These are phyloP conservation scores for Colletotrichum neosansevieriae DNA, from an alignment of 2,329 filamentous ascomycete genomes.

Conservation along the genomic window DNA sequence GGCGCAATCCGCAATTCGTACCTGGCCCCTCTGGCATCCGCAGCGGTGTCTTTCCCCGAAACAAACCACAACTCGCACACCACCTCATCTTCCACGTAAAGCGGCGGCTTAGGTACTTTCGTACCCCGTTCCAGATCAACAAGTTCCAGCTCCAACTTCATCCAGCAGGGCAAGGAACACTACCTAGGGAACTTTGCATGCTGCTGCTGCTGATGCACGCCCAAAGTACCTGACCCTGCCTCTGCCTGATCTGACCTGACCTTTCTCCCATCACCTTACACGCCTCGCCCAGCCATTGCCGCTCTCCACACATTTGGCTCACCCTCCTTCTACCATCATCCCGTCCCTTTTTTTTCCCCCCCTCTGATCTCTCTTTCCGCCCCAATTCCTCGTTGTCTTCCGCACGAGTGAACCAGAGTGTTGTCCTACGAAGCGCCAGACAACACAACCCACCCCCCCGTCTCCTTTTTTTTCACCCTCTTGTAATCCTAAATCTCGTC, in stretches of 20 bases:
- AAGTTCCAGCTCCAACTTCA: no score
- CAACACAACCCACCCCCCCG: conserved; percentile 27
- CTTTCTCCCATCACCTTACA: conserved; percentile 14
- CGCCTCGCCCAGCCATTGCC: conserved; percentile 38
- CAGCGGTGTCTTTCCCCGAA: conserved; percentile 38
- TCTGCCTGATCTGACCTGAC: conserved; percentile 19
- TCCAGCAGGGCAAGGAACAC: no score
- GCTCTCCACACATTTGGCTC: conserved; percentile 36
- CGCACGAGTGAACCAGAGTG: conserved; percentile 33
- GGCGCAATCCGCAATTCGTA: conserved; percentile 6
- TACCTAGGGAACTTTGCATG: neutral
- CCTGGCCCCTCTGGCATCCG: conserved; percentile 5
- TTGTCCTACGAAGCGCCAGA: conserved; percentile 38
- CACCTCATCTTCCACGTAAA: conserved; percentile 18
- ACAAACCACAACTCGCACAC: conserved; percentile 25
- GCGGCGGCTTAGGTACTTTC: neutral
- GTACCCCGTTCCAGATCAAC: no score
- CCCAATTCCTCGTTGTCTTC: conserved; percentile 33
- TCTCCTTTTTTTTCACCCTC: conserved; percentile 30
- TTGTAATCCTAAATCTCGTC: conserved; percentile 40
- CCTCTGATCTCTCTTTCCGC: conserved; percentile 28
- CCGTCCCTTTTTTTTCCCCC: conserved; percentile 25
- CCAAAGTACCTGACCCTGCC: conserved; percentile 18
- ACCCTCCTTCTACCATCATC: conserved; percentile 35
- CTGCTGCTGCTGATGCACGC: neutral